phyloP scores from a whole-genome alignment of 2,329 filamentous ascomycete species.

The Aspergillus quadricinctus region DNA sequence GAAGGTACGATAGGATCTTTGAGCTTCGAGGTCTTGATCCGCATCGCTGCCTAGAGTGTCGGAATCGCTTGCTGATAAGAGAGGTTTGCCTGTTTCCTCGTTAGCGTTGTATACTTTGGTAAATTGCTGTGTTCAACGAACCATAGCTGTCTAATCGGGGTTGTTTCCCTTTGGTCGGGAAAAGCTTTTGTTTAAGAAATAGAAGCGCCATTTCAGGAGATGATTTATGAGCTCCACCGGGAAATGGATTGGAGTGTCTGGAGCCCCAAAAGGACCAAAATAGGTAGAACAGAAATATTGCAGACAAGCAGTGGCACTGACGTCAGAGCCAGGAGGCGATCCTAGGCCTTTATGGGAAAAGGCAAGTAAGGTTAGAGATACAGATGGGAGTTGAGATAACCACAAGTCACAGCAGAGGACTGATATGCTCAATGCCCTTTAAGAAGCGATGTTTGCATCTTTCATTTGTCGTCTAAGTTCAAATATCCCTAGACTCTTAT shows the following conservation, averaged over 20 bases:
- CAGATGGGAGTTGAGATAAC: background rate
- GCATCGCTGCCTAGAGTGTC: constrained; percentile 19
- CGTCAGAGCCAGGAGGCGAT: constrained; percentile 5
- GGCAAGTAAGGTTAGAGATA: too few relatives aligned
- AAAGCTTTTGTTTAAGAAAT: constrained; percentile 36
- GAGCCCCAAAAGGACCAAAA: constrained; percentile 1
- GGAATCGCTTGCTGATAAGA: constrained; percentile 25
- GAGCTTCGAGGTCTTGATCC: constrained; percentile 31
- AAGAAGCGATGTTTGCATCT: background rate
- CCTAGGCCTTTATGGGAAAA: constrained; percentile 1
- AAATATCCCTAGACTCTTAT: background rate
- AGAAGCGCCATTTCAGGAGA: constrained; percentile 32
- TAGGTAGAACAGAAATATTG: background rate
- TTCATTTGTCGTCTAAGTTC: background rate
- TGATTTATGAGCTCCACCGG: background rate
- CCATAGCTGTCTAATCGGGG: constrained; percentile 8
- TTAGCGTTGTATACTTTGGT: constrained; percentile 5
- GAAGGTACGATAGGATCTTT: constrained; percentile 34
- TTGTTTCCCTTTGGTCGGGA: constrained; percentile 22
- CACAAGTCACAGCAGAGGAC: background rate
- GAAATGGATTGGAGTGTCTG: background rate
- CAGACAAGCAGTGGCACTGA: constrained; percentile 5
- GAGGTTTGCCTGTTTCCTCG: constrained; percentile 25
- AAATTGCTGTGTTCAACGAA: constrained; percentile 9
- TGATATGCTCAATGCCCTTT: background rate